Conservation (phyloP, 2,329 filamentous ascomycete genomes). For the Fusarium concolor region DNA sequence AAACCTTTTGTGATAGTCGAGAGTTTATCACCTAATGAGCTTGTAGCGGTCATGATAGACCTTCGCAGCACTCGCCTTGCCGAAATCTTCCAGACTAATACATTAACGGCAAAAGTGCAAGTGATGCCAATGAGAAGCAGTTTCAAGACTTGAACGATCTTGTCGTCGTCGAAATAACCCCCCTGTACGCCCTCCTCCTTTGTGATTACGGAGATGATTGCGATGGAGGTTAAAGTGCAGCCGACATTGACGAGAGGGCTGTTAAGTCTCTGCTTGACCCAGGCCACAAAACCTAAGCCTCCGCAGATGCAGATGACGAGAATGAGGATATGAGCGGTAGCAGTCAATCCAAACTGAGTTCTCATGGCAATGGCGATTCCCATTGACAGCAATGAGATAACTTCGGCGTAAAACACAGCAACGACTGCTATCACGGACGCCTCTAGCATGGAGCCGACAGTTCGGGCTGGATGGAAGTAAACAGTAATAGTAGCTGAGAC, state of each 20-base stretch:
- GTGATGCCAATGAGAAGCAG: slow-evolving; percentile 84
- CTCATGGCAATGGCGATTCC: slow-evolving; percentile 85
- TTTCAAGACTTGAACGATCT: slow-evolving; percentile 84
- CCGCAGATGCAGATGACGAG: slow-evolving; percentile 87
- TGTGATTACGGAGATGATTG: slow-evolving; percentile 89
- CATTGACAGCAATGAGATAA: slow-evolving; percentile 87
- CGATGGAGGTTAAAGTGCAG: slow-evolving; percentile 86
- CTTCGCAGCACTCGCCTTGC: slow-evolving; percentile 79
- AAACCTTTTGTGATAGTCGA: slow-evolving; percentile 86
- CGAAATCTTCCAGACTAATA: slow-evolving; percentile 81
- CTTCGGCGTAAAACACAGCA: slow-evolving; percentile 77
- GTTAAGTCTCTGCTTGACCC: slow-evolving; percentile 84
- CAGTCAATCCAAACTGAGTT: slow-evolving; percentile 71
- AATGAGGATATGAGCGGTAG: slow-evolving; percentile 81
- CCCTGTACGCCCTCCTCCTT: slow-evolving; percentile 90
- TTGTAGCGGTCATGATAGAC: slow-evolving; percentile 78
- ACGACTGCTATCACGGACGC: slow-evolving; percentile 80
- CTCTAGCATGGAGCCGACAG: slow-evolving; percentile 89
- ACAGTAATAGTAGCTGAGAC: slow-evolving; percentile 93
- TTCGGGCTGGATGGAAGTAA: slow-evolving; percentile 92
- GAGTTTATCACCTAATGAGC: slow-evolving; percentile 82
- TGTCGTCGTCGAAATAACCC: slow-evolving; percentile 82
- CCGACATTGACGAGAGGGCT: slow-evolving; percentile 86
- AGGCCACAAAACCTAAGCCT: slow-evolving; percentile 87
- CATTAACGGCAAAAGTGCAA: slow-evolving; percentile 77